Percentiles rank a stretch among this genome's conserved stretches.
These are phyloP conservation scores for Dictyophora rubrovolvata DNA, from an alignment of 768 basidiomycete species.

Conservation along the genomic window DNA sequence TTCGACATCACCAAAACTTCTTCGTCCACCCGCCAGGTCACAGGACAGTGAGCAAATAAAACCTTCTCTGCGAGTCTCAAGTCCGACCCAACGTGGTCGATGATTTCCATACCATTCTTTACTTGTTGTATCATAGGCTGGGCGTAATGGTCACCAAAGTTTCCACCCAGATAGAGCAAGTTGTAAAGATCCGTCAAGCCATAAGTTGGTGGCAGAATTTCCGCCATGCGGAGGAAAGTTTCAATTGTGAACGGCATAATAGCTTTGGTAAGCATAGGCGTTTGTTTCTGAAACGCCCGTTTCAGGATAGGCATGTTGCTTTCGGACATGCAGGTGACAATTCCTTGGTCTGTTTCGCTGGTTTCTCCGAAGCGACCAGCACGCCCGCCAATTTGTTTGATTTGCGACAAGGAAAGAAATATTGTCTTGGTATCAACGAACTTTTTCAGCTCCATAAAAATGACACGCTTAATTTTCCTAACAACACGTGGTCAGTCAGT, in stretches of 20 bases:
- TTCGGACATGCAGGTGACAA: conserved; percentile 59
- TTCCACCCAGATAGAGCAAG: conserved; percentile 14
- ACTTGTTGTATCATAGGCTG: conserved; percentile 29
- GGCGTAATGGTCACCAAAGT: conserved; percentile 14
- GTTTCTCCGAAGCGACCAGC: conserved; percentile 83
- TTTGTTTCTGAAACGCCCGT: conserved; percentile 41
- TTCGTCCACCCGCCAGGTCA: conserved; percentile 38
- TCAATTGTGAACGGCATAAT: conserved; percentile 26
- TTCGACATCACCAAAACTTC: conserved; percentile 24
- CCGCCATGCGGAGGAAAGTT: conserved; percentile 3
- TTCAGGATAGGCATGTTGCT: conserved; percentile 53
- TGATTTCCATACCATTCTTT: conserved; percentile 26
- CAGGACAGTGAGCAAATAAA: conserved; percentile 40
- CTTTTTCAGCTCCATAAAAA: conserved; percentile 66
- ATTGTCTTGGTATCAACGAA: conserved; percentile 39
- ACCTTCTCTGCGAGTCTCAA: conserved; percentile 36
- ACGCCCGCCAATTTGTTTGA: conserved; percentile 92
- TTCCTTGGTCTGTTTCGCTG: conserved; percentile 40
- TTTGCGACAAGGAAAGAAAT: conserved; percentile 57
- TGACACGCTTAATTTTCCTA: conserved; percentile 85
- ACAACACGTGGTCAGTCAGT: background rate
- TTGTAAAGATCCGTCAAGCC: background rate
- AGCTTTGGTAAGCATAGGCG: conserved; percentile 43
- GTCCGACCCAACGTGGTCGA: conserved; percentile 31
- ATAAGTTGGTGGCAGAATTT: conserved; percentile 4